Conservation (phyloP, 768 basidiomycete species). For the Leccinum longicurvipes region DNA sequence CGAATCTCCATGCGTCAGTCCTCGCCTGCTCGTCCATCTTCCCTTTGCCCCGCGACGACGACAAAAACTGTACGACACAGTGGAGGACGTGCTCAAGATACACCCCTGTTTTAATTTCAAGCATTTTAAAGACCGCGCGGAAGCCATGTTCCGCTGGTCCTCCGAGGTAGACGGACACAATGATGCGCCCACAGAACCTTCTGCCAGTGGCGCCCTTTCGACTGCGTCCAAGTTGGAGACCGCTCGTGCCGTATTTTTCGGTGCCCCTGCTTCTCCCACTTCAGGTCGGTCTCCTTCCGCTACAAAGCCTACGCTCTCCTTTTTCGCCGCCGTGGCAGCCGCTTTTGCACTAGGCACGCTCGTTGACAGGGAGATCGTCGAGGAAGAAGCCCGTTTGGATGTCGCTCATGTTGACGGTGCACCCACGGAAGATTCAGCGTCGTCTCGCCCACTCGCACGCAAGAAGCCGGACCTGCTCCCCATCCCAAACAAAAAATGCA, state of each 20-base stretch:
- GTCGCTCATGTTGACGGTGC: constrained; percentile 17
- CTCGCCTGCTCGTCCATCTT: constrained; percentile 37
- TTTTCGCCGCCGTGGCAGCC: constrained; percentile 59
- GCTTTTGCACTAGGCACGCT: constrained; percentile 59
- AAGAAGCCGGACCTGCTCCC: constrained; percentile 21
- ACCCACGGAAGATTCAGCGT: constrained; percentile 20
- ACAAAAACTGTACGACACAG: constrained; percentile 35
- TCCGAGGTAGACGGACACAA: constrained; percentile 28
- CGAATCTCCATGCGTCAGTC: constrained; percentile 34
- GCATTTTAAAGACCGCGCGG: constrained; percentile 43
- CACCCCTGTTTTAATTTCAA: constrained; percentile 50
- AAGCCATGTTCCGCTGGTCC: constrained; percentile 43
- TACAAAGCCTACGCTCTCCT: constrained; percentile 30
- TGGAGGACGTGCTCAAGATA: constrained; percentile 43
- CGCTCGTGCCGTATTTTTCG: constrained; percentile 33
- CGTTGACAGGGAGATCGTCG: constrained; percentile 29
- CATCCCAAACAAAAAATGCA: constrained; percentile 21
- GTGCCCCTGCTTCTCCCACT: constrained; percentile 9
- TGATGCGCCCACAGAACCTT: constrained; percentile 7
- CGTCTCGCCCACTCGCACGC: constrained; percentile 19
- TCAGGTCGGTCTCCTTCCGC: constrained; percentile 9
- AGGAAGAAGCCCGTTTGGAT: constrained; percentile 27
- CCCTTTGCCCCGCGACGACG: constrained; percentile 38
- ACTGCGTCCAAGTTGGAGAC: constrained; percentile 22
- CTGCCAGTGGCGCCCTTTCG: constrained; percentile 17